Conservation (phyloP, 495 filamentous ascomycete species). For the Hypoxylon subgilvum region DNA sequence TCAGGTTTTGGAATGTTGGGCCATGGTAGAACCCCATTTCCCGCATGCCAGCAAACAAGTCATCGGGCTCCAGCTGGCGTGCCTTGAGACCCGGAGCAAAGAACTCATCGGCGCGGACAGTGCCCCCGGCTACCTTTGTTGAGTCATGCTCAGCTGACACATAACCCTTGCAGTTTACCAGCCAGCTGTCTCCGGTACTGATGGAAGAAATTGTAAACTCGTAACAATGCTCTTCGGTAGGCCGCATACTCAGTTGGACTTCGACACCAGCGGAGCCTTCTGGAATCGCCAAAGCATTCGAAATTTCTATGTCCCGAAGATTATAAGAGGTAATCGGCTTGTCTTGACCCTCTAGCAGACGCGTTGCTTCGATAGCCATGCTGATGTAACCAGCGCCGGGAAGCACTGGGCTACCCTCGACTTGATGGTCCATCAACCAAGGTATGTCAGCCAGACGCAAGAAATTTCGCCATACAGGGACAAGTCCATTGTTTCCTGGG, state of each 20-base stretch:
- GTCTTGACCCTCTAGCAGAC: constrained; percentile 52
- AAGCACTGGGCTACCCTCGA: constrained; percentile 31
- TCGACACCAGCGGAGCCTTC: constrained; percentile 40
- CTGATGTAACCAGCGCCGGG: constrained; percentile 56
- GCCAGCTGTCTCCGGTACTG: constrained; percentile 14
- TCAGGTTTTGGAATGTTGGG: constrained; percentile 38
- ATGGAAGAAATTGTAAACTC: constrained; percentile 28
- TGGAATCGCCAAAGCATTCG: constrained; percentile 40
- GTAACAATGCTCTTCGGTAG: constrained; percentile 18
- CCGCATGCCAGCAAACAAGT: constrained; percentile 8
- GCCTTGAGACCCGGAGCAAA: not conserved
- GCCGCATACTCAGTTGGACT: constrained; percentile 40
- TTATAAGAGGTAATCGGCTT: constrained; percentile 8
- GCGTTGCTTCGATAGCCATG: constrained; percentile 48
- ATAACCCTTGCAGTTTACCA: constrained; percentile 25
- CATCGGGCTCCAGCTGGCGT: constrained; percentile 12
- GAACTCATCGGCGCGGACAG: not conserved
- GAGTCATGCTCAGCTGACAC: constrained; percentile 16
- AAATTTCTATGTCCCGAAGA: constrained; percentile 34
- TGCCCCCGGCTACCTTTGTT: not conserved
- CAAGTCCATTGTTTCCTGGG: constrained; percentile 41
- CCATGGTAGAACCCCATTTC: constrained; percentile 26
- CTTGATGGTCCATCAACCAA: constrained; percentile 41
- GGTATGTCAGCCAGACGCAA: constrained; percentile 8
- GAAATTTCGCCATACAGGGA: not conserved